These are phyloP conservation scores for Carallia pectinifolia DNA, from an alignment of 345 rosid genomes.

Conservation along the genomic window DNA sequence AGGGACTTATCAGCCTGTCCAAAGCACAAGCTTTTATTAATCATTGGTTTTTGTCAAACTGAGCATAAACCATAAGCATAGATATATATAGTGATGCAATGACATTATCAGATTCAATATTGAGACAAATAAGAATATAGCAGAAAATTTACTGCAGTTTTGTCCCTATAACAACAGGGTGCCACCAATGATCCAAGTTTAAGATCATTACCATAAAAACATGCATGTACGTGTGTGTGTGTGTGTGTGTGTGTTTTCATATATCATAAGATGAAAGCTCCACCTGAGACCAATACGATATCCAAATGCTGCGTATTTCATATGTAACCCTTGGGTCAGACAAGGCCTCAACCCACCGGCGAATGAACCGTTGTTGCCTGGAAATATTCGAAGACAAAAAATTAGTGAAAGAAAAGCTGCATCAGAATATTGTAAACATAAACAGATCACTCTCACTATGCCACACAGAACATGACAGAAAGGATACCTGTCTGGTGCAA, in stretches of 20 bases:
- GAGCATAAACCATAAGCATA: not conserved
- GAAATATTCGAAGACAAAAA: not conserved
- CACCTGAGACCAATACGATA: slow-evolving; percentile 33
- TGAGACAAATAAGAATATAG: too few species aligned
- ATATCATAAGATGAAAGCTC: not conserved
- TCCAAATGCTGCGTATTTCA: slow-evolving; percentile 32
- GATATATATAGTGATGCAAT: too few species aligned
- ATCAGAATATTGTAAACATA: not conserved
- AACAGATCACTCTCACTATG: not conserved
- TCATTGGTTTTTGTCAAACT: not conserved
- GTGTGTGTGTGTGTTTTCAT: not conserved
- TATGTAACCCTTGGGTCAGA: slow-evolving; percentile 27
- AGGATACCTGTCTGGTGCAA: slow-evolving; percentile 27
- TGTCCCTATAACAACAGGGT: too few species aligned
- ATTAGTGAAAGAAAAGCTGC: not conserved
- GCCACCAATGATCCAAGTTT: too few species aligned
- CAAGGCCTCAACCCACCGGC: slow-evolving; percentile 21
- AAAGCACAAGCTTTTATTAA: not conserved
- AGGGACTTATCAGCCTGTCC: slow-evolving; percentile 24
- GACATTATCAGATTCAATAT: too few species aligned
- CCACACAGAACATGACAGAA: too few species aligned
- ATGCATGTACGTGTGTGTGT: too few species aligned
- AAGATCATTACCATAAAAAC: too few species aligned
- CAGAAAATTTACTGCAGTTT: too few species aligned
- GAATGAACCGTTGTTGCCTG: slow-evolving; percentile 30